phyloP scores from a whole-genome alignment of 352 stramenopile species.

The Globisporangium takayamanum region DNA sequence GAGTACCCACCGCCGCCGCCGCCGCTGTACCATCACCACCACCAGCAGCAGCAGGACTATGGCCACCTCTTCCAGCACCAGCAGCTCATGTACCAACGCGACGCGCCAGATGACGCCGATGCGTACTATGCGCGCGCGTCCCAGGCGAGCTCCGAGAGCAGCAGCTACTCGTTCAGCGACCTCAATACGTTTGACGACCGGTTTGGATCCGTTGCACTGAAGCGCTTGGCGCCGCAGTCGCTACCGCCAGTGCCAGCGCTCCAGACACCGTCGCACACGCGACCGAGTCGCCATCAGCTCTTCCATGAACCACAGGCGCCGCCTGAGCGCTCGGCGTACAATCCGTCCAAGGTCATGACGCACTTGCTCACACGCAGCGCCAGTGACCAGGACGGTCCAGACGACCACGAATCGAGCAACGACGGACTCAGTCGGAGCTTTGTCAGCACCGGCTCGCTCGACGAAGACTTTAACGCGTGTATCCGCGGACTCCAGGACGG shows the following conservation, averaged over 20 bases:
- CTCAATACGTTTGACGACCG: constrained; percentile 48
- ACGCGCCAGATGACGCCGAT: background rate
- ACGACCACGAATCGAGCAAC: constrained; percentile 2
- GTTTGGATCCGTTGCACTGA: constrained; percentile 18
- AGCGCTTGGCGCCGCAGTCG: constrained; percentile 12
- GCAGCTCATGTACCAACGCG: background rate
- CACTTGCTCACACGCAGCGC: constrained; percentile 8
- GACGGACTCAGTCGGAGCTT: constrained; percentile 13
- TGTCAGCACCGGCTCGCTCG: constrained; percentile 17
- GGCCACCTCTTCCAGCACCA: background rate
- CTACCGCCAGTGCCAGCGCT: background rate
- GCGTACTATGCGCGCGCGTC: constrained; percentile 20
- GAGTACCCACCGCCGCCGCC: constrained; percentile 21
- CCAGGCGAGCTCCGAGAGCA: constrained; percentile 40
- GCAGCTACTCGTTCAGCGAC: constrained; percentile 52
- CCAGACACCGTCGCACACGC: background rate
- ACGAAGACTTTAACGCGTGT: constrained; percentile 38
- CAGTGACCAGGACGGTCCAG: background rate
- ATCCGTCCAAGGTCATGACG: constrained; percentile 9
- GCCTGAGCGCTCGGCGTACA: constrained; percentile 5
- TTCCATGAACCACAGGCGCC: background rate
- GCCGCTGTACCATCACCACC: background rate
- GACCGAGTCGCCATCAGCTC: background rate
- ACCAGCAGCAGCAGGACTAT: background rate
- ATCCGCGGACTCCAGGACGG: constrained; percentile 55